These are phyloP conservation scores for Phytopythium cucurbitacearum DNA, from an alignment of 352 stramenopile genomes.

Conservation along the genomic window DNA sequence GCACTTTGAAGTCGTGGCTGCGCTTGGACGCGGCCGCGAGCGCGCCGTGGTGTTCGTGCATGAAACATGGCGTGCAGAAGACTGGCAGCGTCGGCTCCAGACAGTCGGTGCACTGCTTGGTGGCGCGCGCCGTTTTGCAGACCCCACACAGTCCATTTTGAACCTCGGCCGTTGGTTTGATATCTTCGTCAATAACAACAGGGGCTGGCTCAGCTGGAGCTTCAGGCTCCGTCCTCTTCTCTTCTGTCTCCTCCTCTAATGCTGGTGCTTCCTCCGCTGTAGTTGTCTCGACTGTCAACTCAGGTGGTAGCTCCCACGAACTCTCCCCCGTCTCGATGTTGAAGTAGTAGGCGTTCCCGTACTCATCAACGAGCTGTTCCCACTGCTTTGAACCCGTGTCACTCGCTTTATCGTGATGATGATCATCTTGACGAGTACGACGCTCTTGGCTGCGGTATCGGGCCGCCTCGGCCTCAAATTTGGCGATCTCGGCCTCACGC, in stretches of 20 bases:
- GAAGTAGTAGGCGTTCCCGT: slow-evolving; percentile 66
- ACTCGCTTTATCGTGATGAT: slow-evolving; percentile 3
- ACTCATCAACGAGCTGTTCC: slow-evolving; percentile 29
- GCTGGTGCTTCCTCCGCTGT: slow-evolving; percentile 1
- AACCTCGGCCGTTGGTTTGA: neutral
- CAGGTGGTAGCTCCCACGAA: slow-evolving; percentile 39
- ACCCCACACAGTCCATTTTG: slow-evolving; percentile 31
- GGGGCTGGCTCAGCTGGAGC: neutral
- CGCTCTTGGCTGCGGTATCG: slow-evolving; percentile 39
- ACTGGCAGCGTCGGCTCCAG: slow-evolving; percentile 9
- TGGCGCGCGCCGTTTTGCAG: slow-evolving; percentile 24
- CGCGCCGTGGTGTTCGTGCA: slow-evolving; percentile 28
- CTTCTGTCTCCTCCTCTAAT: neutral
- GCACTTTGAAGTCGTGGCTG: slow-evolving; percentile 54
- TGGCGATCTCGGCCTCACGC: slow-evolving; percentile 51
- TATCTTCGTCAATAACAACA: slow-evolving; percentile 3
- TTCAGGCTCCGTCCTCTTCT: neutral
- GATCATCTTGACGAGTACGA: slow-evolving; percentile 20
- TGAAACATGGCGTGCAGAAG: slow-evolving; percentile 56
- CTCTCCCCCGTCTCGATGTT: slow-evolving; percentile 45
- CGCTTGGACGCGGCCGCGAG: slow-evolving; percentile 9
- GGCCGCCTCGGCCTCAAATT: slow-evolving; percentile 42
- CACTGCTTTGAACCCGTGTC: slow-evolving; percentile 16
- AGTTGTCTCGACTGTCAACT: neutral
- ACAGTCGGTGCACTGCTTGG: slow-evolving; percentile 62